A percentile compares a stretch with the other conserved stretches of the same genome.
Conservation (phyloP, 2,329 filamentous ascomycete genomes). For the Calonectria henricotiae region DNA sequence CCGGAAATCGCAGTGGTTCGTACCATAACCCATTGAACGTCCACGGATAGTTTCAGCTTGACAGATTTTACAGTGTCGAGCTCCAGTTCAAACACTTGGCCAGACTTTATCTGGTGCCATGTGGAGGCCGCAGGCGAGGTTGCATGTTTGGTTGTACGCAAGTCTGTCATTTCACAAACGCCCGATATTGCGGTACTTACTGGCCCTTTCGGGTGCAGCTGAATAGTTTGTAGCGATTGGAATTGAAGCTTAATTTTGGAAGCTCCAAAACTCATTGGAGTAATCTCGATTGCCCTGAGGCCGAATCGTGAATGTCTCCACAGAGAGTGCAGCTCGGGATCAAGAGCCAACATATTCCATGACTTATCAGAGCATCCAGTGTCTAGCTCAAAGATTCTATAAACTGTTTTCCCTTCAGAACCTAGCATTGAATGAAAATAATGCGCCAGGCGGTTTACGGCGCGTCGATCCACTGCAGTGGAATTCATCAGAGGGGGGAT, state of each 20-base stretch:
- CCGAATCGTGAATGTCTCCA: constrained; percentile 2
- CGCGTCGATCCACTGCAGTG: not conserved
- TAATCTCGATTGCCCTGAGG: not conserved
- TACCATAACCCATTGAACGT: constrained; percentile 9
- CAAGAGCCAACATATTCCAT: constrained; percentile 13
- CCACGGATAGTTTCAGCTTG: not conserved
- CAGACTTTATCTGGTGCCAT: not conserved
- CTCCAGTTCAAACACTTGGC: not conserved
- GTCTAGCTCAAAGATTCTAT: not conserved
- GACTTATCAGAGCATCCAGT: not conserved
- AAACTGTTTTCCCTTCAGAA: not conserved
- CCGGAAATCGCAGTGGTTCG: not conserved
- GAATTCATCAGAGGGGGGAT: not conserved
- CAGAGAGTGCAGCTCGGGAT: not conserved
- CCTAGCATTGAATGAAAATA: constrained; percentile 2
- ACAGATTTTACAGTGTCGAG: not conserved
- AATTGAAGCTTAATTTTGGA: not conserved
- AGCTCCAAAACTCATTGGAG: fast-evolving
- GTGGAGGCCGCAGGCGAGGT: not conserved
- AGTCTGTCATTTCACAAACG: constrained; percentile 1
- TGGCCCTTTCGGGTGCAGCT: not conserved
- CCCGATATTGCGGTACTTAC: not conserved
- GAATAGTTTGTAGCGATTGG: not conserved
- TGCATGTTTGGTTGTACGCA: not conserved
- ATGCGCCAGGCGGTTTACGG: not conserved